A percentile compares a stretch with the other conserved stretches of the same genome.
Evolutionary conservation across 805 yeast species (phyloP).

Genomic region (Saturnispora saitoi): DNA sequence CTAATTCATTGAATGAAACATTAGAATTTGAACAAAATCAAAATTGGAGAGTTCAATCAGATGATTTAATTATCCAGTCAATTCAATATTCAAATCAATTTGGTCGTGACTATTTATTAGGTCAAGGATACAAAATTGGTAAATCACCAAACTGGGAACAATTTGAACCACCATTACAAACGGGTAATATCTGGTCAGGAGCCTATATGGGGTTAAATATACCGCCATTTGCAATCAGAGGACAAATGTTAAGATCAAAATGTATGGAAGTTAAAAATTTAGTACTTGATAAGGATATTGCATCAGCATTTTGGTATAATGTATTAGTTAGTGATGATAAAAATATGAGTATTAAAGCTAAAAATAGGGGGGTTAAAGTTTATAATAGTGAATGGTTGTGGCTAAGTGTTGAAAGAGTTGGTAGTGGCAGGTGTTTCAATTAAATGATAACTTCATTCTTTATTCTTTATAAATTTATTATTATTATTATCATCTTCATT

Average conservation of each 20-base stretch:
- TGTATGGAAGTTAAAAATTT: conserved; percentile 9
- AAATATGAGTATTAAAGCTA: conserved; percentile 61
- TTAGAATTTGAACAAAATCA: conserved; percentile 66
- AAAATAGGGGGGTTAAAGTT: conserved; percentile 44
- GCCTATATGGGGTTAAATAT: conserved; percentile 11
- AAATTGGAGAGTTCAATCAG: conserved; percentile 65
- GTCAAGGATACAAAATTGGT: conserved; percentile 18
- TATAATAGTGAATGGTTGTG: conserved; percentile 54
- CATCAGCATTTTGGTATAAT: conserved; percentile 44
- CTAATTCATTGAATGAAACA: conserved; percentile 62
- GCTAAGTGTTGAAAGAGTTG: conserved; percentile 38
- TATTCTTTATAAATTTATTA: neutral
- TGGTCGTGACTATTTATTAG: conserved; percentile 23
- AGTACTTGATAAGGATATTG: conserved; percentile 26
- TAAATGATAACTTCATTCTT: conserved; percentile 16
- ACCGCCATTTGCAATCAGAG: conserved; percentile 6
- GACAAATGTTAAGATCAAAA: conserved; percentile 7
- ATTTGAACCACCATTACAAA: conserved; percentile 10
- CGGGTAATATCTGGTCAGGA: conserved; percentile 11
- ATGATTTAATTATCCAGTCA: conserved; percentile 54
- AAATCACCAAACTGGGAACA: conserved; percentile 9
- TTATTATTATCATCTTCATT: conserved; percentile 7
- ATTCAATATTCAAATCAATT: conserved; percentile 30
- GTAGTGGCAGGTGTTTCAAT: conserved; percentile 46
- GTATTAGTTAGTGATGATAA: conserved; percentile 66